Percentiles rank a stretch among this genome's conserved stretches.
These are phyloP conservation scores for Peniophora sp. DNA, from an alignment of 1,284 basidiomycete genomes.

Conservation along the genomic window DNA sequence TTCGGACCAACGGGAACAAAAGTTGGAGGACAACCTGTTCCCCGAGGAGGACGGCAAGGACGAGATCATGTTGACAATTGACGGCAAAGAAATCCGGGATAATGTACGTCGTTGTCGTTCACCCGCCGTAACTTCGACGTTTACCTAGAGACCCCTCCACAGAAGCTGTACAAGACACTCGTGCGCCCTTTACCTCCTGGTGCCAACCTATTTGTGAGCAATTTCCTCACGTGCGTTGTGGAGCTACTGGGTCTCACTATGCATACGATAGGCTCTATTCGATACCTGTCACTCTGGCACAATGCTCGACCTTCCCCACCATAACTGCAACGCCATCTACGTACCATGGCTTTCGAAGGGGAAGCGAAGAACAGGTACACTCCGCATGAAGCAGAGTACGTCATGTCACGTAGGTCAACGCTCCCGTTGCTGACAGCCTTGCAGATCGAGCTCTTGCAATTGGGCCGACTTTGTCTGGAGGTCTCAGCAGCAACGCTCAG, in stretches of 20 bases:
- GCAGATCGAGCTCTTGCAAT: not conserved
- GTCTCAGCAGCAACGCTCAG: not conserved
- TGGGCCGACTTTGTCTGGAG: too few relatives aligned
- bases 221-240: not conserved
- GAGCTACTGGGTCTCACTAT: not conserved
- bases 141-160: not conserved
- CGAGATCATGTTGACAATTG: conserved; percentile 18
- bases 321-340: conserved; percentile 36
- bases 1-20: conserved; percentile 16
- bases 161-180: conserved; percentile 31
- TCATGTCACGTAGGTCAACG: not conserved
- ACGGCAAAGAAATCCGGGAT: conserved; percentile 22
- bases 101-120: conserved; percentile 20
- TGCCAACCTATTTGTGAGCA: conserved; percentile 24
- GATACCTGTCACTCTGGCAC: conserved; percentile 43
- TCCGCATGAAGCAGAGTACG: conserved; percentile 15
- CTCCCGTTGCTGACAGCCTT: not conserved
- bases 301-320: conserved; percentile 36
- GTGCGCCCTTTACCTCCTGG: conserved; percentile 32
- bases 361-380: conserved; percentile 24
- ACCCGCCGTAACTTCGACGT: not conserved
- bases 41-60: conserved; percentile 27
- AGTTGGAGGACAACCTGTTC: conserved; percentile 16
- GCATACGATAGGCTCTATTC: conserved; percentile 29
- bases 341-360: conserved; percentile 40